Evolutionary conservation across 1,284 basidiomycete genomes (phyloP).

Genomic region (Leucoagaricus sp.): DNA sequence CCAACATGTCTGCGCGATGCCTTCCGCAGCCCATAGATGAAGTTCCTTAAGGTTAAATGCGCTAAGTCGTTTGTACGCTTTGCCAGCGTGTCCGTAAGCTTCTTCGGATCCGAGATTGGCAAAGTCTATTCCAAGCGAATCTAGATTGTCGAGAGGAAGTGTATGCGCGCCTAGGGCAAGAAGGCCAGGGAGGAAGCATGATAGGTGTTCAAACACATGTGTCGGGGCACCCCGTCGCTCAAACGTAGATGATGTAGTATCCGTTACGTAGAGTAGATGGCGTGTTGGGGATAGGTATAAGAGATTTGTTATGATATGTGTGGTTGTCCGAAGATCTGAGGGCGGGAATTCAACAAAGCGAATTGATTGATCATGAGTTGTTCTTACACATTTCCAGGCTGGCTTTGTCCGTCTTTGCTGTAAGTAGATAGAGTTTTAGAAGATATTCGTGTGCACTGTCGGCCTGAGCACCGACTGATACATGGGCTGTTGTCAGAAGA

Average conservation of each 20-base stretch:
- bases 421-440: slow-evolving; percentile 71
- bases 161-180: slow-evolving; percentile 70
- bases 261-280: slow-evolving; percentile 70
- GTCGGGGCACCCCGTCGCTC: slow-evolving; percentile 35
- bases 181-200: slow-evolving; percentile 80
- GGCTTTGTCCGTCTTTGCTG: slow-evolving; percentile 55
- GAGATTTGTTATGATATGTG: slow-evolving; percentile 62
- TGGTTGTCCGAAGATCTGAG: slow-evolving; percentile 63
- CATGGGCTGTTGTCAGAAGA: slow-evolving; percentile 34
- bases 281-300: slow-evolving; percentile 68
- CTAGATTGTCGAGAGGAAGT: slow-evolving; percentile 55
- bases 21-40: slow-evolving; percentile 69
- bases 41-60: slow-evolving; percentile 49
- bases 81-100: slow-evolving; percentile 40
- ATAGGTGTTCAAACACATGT: slow-evolving; percentile 71
- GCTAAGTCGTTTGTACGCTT: slow-evolving; percentile 36
- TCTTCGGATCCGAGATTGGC: slow-evolving; percentile 32
- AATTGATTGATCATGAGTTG: background rate
- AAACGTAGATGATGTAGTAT: slow-evolving; percentile 37
- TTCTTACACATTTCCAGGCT: slow-evolving; percentile 66
- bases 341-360: background rate
- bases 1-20: slow-evolving; percentile 68
- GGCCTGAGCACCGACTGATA: slow-evolving; percentile 64
- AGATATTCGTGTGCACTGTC: slow-evolving; percentile 79
- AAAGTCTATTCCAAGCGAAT: slow-evolving; percentile 43